Evolutionary conservation across 495 filamentous ascomycete species (phyloP).

Genomic region (Daldinia decipiens): DNA sequence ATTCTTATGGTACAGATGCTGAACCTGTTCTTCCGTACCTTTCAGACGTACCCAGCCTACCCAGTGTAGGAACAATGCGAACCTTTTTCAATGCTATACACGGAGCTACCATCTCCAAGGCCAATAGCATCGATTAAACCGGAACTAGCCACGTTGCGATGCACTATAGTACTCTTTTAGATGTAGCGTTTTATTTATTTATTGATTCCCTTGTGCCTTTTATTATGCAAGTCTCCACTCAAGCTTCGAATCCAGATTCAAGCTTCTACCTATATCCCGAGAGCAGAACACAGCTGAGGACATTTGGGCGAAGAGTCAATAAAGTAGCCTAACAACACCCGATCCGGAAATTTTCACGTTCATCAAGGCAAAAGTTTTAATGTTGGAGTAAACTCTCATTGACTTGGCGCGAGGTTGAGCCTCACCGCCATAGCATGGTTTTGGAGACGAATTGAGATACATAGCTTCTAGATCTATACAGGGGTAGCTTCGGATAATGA

Average conservation of each 20-base stretch:
- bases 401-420: neutral
- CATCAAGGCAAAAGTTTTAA: neutral
- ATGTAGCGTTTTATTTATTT: neutral
- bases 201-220: neutral
- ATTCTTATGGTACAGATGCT: neutral
- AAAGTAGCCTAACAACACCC: neutral
- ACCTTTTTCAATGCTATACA: neutral
- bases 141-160: neutral
- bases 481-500: neutral
- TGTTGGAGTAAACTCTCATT: neutral
- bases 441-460: neutral
- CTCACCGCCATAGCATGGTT: neutral
- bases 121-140: neutral
- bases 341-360: neutral
- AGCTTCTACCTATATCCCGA: neutral
- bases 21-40: neutral
- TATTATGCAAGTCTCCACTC: neutral
- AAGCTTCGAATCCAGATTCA: neutral
- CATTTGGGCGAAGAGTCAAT: neutral
- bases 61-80: neutral
- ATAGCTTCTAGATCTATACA: neutral
- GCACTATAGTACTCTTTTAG: neutral
- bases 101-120: neutral
- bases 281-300: neutral
- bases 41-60: neutral